Conservation (phyloP, 257 asterid genomes). For the Primulina huaijiensis region DNA sequence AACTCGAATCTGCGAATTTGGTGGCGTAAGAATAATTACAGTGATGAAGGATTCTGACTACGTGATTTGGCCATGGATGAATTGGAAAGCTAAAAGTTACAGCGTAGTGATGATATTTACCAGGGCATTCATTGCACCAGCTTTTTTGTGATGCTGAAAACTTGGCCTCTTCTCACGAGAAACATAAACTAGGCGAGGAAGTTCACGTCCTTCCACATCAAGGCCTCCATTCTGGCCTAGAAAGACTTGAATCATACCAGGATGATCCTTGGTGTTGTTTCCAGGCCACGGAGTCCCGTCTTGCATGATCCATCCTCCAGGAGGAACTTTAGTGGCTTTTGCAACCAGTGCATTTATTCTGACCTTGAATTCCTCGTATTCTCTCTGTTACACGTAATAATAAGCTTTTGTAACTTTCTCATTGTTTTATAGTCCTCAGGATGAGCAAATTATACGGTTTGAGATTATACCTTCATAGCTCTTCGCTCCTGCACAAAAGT, state of each 20-base stretch:
- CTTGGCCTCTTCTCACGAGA: conserved; percentile 99
- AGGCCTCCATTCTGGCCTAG: conserved; percentile 92
- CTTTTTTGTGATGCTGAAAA: conserved; percentile 94
- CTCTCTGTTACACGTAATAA: conserved; percentile 61
- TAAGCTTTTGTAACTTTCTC: background rate
- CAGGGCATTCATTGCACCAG: conserved; percentile 98
- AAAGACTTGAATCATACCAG: conserved; percentile 99
- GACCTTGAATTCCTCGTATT: conserved; percentile 92
- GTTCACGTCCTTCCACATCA: conserved; percentile 88
- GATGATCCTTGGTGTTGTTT: conserved; percentile 93
- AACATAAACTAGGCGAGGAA: conserved; percentile 93
- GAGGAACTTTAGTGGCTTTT: conserved; percentile 85
- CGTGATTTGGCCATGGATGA: background rate
- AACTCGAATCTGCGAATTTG: conserved; percentile 72
- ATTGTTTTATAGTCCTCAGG: background rate
- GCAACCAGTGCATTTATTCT: conserved; percentile 91
- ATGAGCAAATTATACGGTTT: conserved; percentile 7
- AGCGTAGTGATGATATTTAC: conserved; percentile 36
- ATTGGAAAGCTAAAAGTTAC: background rate
- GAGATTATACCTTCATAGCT: conserved; percentile 79
- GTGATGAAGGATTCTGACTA: background rate
- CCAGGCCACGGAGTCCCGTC: conserved; percentile 99
- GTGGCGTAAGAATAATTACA: conserved; percentile 5
- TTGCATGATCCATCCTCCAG: conserved; percentile 98
- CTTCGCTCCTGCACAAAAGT: conserved; percentile 93